Conservation (phyloP, 2,329 filamentous ascomycete species). For the Pestalotiopsis sp. region DNA sequence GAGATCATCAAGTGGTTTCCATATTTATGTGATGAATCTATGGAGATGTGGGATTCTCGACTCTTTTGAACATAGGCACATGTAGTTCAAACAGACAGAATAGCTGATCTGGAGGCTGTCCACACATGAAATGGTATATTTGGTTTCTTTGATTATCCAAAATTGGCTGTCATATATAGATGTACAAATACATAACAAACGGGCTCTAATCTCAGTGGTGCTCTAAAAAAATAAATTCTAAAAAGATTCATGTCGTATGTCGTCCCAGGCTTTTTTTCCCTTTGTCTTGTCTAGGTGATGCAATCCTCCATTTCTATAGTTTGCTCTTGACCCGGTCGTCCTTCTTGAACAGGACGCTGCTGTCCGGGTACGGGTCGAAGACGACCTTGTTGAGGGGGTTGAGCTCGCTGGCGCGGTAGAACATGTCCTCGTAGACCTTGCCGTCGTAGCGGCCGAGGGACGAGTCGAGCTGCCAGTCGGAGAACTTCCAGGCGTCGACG, state of each 20-base stretch:
- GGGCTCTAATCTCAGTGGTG: neutral
- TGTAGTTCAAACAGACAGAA: no score
- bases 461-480: constrained; percentile 77
- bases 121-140: neutral
- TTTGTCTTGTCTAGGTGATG: neutral
- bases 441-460: constrained; percentile 71
- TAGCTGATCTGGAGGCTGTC: no score
- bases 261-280: neutral
- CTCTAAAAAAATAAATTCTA: neutral
- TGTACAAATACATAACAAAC: neutral
- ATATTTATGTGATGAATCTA: no score
- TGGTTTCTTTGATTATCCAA: neutral
- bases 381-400: constrained; percentile 75
- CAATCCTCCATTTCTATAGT: constrained; percentile 36
- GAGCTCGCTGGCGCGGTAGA: constrained; percentile 68
- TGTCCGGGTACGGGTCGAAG: constrained; percentile 72
- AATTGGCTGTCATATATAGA: neutral
- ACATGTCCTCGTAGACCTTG: constrained; percentile 78
- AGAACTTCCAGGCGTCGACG: constrained; percentile 76
- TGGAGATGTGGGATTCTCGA: neutral
- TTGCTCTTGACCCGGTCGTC: constrained; percentile 53
- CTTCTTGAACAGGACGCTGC: constrained; percentile 61
- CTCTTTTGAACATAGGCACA: neutral
- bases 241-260: neutral
- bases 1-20: no score